These are phyloP conservation scores for Pestalotiopsis sp. DNA, from an alignment of 2,329 filamentous ascomycete genomes.

Conservation along the genomic window DNA sequence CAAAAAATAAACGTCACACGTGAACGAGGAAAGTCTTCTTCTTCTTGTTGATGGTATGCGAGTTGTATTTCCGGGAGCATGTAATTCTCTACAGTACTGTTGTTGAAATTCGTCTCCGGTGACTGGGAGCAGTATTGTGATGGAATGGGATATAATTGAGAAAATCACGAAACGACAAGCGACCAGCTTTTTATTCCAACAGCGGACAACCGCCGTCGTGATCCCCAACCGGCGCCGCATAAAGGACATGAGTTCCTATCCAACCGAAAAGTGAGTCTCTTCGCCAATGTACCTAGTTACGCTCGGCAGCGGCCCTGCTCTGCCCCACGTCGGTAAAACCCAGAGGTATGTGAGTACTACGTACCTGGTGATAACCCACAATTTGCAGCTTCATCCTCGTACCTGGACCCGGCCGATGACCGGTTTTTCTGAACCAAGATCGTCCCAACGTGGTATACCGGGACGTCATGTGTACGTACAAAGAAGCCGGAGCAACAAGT, in stretches of 20 bases:
- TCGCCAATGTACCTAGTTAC: conserved; percentile 3
- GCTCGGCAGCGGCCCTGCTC: not conserved
- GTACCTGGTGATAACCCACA: not conserved
- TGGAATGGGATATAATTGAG: not conserved
- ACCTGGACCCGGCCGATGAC: not conserved
- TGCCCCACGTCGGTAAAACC: conserved; percentile 5
- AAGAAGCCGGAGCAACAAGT: not conserved
- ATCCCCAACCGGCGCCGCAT: not conserved
- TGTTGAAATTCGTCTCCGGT: not conserved
- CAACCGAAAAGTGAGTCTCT: not conserved
- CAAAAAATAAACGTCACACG: conserved; percentile 12
- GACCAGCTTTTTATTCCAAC: not conserved
- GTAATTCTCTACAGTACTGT: not conserved
- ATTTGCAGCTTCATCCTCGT: not conserved
- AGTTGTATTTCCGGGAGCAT: not conserved
- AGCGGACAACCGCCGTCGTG: not conserved
- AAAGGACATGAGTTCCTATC: not conserved
- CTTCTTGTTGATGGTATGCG: not conserved
- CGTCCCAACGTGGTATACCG: not conserved
- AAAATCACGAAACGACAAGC: not conserved
- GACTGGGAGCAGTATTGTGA: not conserved
- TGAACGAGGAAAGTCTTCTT: not conserved
- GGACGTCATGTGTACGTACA: conserved; percentile 4
- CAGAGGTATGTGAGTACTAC: not conserved
- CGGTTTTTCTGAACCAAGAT: not conserved